Base-by-base conservation (phyloP, 2,329 filamentous ascomycete species). In the Pseudogymnoascus sp. region DNA sequence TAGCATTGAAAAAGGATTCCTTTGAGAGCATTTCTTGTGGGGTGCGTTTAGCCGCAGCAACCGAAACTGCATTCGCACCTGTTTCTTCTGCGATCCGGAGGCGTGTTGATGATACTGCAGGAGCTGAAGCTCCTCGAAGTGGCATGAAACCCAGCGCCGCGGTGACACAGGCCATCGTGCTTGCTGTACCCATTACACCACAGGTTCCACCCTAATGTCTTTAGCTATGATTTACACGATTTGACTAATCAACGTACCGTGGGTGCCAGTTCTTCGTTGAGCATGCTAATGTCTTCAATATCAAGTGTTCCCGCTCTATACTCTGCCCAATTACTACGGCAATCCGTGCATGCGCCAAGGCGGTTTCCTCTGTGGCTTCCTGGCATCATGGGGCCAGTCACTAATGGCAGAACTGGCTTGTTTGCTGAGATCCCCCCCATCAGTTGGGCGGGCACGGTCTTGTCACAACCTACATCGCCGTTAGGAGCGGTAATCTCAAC, bases 361-460 rank as follows among this genome's bases (percentile, higher is more conserved):
- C 88, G 77, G 1, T 79, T 77, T 0, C 88, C 88, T 11, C 80
- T 78, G 66, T 88, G 82, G 40, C 83, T 88, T 0, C 88, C 88
- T 0, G 88, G 87, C 83, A 90, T 85, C 87, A 91, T 91, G 0
- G 88, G 88, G 0, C 88, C 88, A 0, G 88, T 90, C 0, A 90
- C 82, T 0, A 91, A 76, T 23, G 86, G 87, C 1, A 91, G 70
- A 1, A 89, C 80, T 0, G 88, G 87, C 70, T 90, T 90, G 67
- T 90, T 89, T 0, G 88, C 88, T 0, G 87, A 90, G 15, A 91
- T 87, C 0, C 83, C 88, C 1, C 88, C 88, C 88, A 91, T 91
- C 1, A 91, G 72, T 70, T 91, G 88, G 1, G 88, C 88, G 0
- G 88, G 88, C 0, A 86, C 85, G 0, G 88, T 91, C 74, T 91